Base-by-base conservation (phyloP, 164 flowering plant genomes). In the Umbellularia californica region DNA sequence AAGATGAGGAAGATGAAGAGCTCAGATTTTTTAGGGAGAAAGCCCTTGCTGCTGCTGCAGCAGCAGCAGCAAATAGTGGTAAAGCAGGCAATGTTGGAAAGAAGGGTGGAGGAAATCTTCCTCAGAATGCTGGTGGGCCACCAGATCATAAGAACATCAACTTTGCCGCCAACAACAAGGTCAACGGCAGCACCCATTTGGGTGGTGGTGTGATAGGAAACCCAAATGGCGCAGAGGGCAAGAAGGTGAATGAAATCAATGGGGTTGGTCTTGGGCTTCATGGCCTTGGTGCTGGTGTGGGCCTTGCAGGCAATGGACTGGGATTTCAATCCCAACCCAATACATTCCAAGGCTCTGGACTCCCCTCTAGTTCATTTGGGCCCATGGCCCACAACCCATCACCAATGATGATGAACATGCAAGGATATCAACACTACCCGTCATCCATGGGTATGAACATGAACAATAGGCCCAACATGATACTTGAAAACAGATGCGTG, bases 381-480 rank as follows among this genome's bases (percentile, higher is more conserved):
- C 35, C 51, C 14, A 69, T 69, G 22, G 62, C 20, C 27, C 74
- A 65, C 28, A 69, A 76, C 2, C 58, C 70, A 17, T 28, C 78
- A 15, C 64, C 74, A n/a, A 52, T 70, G 69, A 70, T 76, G 74
- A 52, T 51, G 33, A 70, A 70, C 70, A 25, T 76, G 78, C 78
- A 70, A 17, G 73, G 73, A 33, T 65, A 55, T 3, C 78, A 71
- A 15, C 70, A 70, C 15, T 23, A 77, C 27, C 82, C 84, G 50
- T 73, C 86, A 82, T 19, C 85, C 24, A 78, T 81, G 81, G 81
- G 76, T 83, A 87, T 35, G 72, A 77, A 85, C 81, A 86, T 83
- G 51, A 51, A 68, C 20, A 74, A 65, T 0, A 50, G 69, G 58
- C 75, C 66, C 78, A 77, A 73, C 70, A 73, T 70, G 73, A 68